Base-by-base conservation (phyloP, 495 filamentous ascomycete species). In the Aspergillus diversus region DNA sequence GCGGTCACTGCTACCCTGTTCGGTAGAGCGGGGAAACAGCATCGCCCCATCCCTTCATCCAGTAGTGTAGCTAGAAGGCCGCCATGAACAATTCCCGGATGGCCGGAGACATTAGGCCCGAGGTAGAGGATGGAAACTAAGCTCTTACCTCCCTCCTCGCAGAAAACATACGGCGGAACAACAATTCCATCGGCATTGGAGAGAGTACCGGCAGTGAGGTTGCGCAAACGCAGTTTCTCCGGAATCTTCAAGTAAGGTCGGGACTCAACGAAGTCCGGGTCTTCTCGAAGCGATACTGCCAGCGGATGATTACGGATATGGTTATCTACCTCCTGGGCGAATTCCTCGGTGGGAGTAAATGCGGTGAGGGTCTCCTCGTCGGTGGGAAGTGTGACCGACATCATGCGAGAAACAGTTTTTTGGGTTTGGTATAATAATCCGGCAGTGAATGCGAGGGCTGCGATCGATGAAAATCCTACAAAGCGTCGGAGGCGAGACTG, bases 1-100 rank as follows among this genome's bases (percentile, higher is more conserved):
- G 95, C 95, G 16, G 95, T 99, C 72, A 99, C 87, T 52, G 86
- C 95, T 33, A 97, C 84, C 71, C 92, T 90, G 67, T 92, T 93
- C 37, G 95, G 95, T 64, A 99, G 76, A 47, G 92, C 92, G 1
- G 89, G 87, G 72, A 98, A 97, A 68, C 92, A 97, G 76, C 93
- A 97, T 47, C 92, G 83, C 60, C 91, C 95, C 35, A 98, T 75
- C 0, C 92, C 92, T 75, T 99, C 95, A 68, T 99, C 95, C 50
- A 98, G 77, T 69, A 99, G 79, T 12, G 96, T 98, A 13, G 95
- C 96, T 51, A 98, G 77, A 65, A 98, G 73, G 0, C 95, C 95
- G 7, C 95, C 95, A 70, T 99, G 95, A 3, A 99, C 81, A 61
- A 98, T 91, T 2, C 94, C 95, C 17, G 90, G 89, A 71, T 99